These are phyloP conservation scores for Marchantia polymorpha DNA, from an alignment of 225 moss, liverwort and hornwort genomes.

Conservation along the genomic window DNA sequence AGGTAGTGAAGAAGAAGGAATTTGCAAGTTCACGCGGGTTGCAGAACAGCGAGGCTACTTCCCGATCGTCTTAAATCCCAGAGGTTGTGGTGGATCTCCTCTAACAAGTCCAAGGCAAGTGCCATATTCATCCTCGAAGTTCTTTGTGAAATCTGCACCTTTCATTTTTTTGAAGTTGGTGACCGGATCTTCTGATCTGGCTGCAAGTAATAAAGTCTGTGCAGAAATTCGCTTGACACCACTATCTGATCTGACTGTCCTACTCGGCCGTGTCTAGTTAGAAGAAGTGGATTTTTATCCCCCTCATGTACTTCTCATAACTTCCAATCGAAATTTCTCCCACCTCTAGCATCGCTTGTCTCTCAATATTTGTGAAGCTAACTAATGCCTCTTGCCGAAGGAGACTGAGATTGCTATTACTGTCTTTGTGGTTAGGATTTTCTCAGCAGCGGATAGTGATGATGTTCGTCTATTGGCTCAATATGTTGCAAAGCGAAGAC, in stretches of 20 bases:
- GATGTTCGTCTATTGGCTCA: constrained; percentile 75
- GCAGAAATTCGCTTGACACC: too few relatives aligned
- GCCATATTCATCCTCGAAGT: constrained; percentile 5
- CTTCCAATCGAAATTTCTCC: too few relatives aligned
- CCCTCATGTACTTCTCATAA: too few relatives aligned
- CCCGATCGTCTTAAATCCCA: constrained; percentile 83
- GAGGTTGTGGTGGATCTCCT: constrained; percentile 84
- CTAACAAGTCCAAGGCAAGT: constrained; percentile 93
- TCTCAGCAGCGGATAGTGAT: constrained; percentile 95
- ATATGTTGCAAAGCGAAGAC: constrained; percentile 57
- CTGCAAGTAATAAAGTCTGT: too few relatives aligned
- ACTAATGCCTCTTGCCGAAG: neutral
- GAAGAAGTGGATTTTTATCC: too few relatives aligned
- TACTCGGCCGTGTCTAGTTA: too few relatives aligned
- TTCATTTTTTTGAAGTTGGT: neutral
- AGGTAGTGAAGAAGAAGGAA: constrained; percentile 65
- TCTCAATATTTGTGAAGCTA: neutral
- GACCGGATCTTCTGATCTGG: too few relatives aligned
- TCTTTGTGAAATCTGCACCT: neutral
- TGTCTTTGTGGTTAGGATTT: constrained; percentile 76
- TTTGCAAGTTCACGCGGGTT: constrained; percentile 51
- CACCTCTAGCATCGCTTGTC: neutral
- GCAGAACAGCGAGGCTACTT: constrained; percentile 75
- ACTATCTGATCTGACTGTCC: too few relatives aligned
- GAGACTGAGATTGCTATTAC: constrained; percentile 25